phyloP scores from a whole-genome alignment of 331 rosid genomes.

The Stylosanthes scabra region DNA sequence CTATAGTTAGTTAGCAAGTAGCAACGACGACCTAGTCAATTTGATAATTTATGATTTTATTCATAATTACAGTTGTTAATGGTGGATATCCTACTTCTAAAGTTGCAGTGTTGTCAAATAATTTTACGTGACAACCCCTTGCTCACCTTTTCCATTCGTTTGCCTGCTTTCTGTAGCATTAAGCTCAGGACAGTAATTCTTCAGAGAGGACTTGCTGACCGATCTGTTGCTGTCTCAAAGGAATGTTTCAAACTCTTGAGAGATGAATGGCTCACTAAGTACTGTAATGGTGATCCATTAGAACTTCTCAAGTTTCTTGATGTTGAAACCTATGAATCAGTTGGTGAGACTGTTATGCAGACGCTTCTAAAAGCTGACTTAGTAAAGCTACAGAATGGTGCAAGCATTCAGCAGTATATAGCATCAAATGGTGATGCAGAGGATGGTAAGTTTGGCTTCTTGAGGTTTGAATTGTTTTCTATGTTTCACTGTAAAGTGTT shows the following conservation, averaged over 20 bases:
- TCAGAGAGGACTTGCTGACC: conserved; percentile 93
- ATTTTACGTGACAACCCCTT: conserved; percentile 4
- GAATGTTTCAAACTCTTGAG: conserved; percentile 88
- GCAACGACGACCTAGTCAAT: neutral
- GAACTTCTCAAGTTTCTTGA: conserved; percentile 88
- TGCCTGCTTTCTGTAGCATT: conserved; percentile 60
- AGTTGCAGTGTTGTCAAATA: conserved; percentile 17
- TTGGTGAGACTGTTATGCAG: conserved; percentile 82
- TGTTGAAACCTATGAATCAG: conserved; percentile 94
- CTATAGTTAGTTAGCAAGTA: no score
- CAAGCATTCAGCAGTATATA: conserved; percentile 65
- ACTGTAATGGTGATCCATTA: conserved; percentile 74
- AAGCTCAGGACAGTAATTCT: conserved; percentile 86
- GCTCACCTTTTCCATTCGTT: conserved; percentile 30
- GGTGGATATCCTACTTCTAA: conserved; percentile 23
- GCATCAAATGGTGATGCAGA: conserved; percentile 39
- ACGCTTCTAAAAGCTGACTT: conserved; percentile 70
- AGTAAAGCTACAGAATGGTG: conserved; percentile 60
- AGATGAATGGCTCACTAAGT: conserved; percentile 88
- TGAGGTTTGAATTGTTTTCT: neutral
- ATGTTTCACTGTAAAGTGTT: conserved; percentile 19
- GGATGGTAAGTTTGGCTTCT: conserved; percentile 59
- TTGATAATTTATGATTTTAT: neutral
- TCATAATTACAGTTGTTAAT: neutral
- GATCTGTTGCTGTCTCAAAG: conserved; percentile 79